Percentiles rank a stretch among this genome's conserved stretches.
Conservation (phyloP, 2,329 filamentous ascomycete genomes). For the Pestalotiopsis sp. region DNA sequence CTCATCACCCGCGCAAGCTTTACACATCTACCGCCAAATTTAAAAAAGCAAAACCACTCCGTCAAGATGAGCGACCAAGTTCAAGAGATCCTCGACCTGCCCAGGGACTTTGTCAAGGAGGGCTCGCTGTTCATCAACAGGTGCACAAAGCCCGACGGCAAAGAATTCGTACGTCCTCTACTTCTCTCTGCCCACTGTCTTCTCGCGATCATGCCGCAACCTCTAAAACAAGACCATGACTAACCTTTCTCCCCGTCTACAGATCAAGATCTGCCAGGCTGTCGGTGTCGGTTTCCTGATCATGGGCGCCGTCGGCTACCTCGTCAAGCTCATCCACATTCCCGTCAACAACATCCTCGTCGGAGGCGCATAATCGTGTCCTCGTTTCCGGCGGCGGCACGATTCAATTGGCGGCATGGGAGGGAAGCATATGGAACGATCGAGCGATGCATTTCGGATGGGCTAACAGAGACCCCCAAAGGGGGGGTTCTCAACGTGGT, state of each 20-base stretch:
- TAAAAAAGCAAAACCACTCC: not conserved
- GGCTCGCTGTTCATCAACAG: slow-evolving; percentile 64
- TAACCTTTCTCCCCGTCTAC: not conserved
- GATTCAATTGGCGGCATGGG: not conserved
- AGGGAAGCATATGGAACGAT: not conserved
- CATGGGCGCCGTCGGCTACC: slow-evolving; percentile 69
- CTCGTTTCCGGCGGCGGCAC: not conserved
- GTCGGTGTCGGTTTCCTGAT: slow-evolving; percentile 71
- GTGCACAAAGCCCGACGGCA: slow-evolving; percentile 54
- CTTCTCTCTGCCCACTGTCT: no score
- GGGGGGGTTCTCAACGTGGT: not conserved
- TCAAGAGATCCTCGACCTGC: slow-evolving; percentile 37
- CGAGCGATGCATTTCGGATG: not conserved
- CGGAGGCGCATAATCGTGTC: slow-evolving; percentile 56
- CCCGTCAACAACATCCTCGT: slow-evolving; percentile 73
- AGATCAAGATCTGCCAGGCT: slow-evolving; percentile 53
- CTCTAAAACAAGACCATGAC: not conserved
- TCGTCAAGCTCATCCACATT: slow-evolving; percentile 73
- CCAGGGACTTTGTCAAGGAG: slow-evolving; percentile 65
- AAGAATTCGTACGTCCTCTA: slow-evolving; percentile 8
- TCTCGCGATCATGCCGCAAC: not conserved
- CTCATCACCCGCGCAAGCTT: slow-evolving; percentile 7
- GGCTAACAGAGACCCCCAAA: not conserved
- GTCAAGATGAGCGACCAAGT: slow-evolving; percentile 16
- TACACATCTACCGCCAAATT: not conserved